Percentiles rank a stretch among this genome's conserved stretches.
phyloP scores from a whole-genome alignment of 1,139 yeast species.

The Zygoascus hellenicus region DNA sequence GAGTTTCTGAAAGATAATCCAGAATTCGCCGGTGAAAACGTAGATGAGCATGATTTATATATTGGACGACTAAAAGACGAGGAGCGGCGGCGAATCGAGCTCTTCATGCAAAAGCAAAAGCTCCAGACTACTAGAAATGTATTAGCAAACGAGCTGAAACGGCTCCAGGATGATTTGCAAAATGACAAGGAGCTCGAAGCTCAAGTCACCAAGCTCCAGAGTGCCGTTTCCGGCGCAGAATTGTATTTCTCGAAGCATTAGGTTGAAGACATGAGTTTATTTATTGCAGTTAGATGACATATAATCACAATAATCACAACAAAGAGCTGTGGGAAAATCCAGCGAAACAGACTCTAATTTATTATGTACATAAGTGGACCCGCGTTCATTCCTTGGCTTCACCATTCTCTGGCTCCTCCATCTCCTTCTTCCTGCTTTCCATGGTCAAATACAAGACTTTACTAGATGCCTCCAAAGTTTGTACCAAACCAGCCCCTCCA shows the following conservation, averaged over 20 bases:
- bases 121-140: slow-evolving; percentile 23
- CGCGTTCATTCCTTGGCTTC: too few relatives aligned
- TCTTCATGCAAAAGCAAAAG: slow-evolving; percentile 25
- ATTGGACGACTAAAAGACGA: slow-evolving; percentile 33
- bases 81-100: slow-evolving; percentile 25
- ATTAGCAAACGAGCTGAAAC: slow-evolving; percentile 24
- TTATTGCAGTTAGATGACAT: too few relatives aligned
- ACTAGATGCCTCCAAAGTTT: slow-evolving; percentile 66
- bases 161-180: slow-evolving; percentile 27
- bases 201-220: too few relatives aligned
- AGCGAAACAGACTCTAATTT: too few relatives aligned
- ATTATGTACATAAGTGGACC: too few relatives aligned
- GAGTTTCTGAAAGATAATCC: slow-evolving; percentile 29
- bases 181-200: slow-evolving; percentile 25
- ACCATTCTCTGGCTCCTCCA: slow-evolving; percentile 21
- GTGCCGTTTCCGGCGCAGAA: not conserved
- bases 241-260: too few relatives aligned
- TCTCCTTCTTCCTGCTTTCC: slow-evolving; percentile 51
- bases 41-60: slow-evolving; percentile 26
- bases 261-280: too few relatives aligned
- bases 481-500: slow-evolving; percentile 86
- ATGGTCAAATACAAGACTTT: slow-evolving; percentile 67
- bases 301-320: too few relatives aligned
- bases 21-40: slow-evolving; percentile 14
- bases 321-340: too few relatives aligned